Conservation (phyloP, 2,329 filamentous ascomycete species). For the Colletotrichum sansevieriae region DNA sequence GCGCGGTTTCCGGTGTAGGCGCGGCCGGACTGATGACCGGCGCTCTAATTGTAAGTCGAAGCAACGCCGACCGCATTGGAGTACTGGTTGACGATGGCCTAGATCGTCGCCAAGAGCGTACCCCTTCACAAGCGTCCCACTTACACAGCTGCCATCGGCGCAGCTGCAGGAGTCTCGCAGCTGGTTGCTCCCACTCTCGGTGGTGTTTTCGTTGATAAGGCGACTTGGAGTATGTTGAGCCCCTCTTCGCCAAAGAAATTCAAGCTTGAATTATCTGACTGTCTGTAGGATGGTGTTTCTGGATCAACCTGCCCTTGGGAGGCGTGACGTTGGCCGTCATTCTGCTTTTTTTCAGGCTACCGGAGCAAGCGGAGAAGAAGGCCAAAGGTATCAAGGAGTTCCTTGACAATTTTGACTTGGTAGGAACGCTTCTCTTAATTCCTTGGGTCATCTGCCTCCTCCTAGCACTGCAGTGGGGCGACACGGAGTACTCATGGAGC, state of each 20-base stretch:
- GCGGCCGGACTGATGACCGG: conserved; percentile 48
- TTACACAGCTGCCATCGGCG: conserved; percentile 66
- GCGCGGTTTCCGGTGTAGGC: conserved; percentile 53
- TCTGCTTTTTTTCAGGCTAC: conserved; percentile 59
- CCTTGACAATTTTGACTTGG: conserved; percentile 49
- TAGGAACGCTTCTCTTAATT: conserved; percentile 2
- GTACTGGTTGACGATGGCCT: conserved; percentile 48
- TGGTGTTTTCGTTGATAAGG: conserved; percentile 61
- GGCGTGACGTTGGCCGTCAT: conserved; percentile 55
- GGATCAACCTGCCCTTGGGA: conserved; percentile 58
- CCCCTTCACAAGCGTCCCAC: conserved; percentile 66
- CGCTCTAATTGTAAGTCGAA: conserved; percentile 28
- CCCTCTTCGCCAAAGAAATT: not conserved
- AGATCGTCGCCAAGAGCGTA: conserved; percentile 61
- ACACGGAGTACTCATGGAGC: conserved; percentile 40
- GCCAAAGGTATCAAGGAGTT: conserved; percentile 47
- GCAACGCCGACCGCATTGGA: no score
- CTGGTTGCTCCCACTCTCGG: conserved; percentile 64
- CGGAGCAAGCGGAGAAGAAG: conserved; percentile 47
- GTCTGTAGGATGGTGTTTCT: conserved; percentile 59
- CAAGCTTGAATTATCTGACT: not conserved
- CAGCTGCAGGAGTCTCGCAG: conserved; percentile 67
- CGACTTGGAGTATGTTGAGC: conserved; percentile 56
- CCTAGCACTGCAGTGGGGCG: conserved; percentile 11
- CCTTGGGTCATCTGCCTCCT: conserved; percentile 13